phyloP scores from a whole-genome alignment of 805 yeast genomes.

The Yarrowia osloensis region DNA sequence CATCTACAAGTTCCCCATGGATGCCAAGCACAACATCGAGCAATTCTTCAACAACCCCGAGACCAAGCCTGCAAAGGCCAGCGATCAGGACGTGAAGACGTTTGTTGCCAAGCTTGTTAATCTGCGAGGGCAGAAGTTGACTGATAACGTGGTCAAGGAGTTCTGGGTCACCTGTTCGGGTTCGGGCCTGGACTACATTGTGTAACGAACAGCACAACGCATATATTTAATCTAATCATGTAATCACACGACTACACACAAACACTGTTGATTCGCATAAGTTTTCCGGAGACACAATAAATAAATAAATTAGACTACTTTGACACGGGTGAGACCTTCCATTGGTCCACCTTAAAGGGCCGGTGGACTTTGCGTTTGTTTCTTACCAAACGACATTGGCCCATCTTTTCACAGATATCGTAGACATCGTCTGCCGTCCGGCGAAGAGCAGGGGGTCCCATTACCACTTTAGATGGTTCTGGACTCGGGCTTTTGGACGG shows the following conservation, averaged over 20 bases:
- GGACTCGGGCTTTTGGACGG: neutral
- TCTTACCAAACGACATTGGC: constrained; percentile 15
- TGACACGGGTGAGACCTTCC: constrained; percentile 14
- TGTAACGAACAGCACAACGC: neutral
- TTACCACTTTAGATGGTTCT: neutral
- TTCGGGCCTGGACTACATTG: constrained; percentile 16
- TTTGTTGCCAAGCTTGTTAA: constrained; percentile 41
- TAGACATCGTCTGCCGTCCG: constrained; percentile 19
- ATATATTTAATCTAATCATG: constrained; percentile 3
- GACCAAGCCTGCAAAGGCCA: constrained; percentile 22
- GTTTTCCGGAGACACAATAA: neutral
- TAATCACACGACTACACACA: neutral
- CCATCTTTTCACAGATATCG: constrained; percentile 1
- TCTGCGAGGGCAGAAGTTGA: constrained; percentile 40
- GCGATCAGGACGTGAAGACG: constrained; percentile 21
- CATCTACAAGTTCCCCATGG: constrained; percentile 33
- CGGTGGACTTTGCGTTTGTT: constrained; percentile 3
- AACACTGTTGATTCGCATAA: no score
- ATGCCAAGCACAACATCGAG: constrained; percentile 32
- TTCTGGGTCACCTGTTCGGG: constrained; percentile 44
- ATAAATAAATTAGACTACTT: constrained; percentile 2
- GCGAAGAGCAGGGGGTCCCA: constrained; percentile 16
- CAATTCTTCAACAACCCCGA: constrained; percentile 33
- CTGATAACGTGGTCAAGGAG: constrained; percentile 38
- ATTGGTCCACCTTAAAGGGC: constrained; percentile 8